Evolutionary conservation across 805 yeast genomes (phyloP), one percentile per base, ranked within the genome.

Genomic region (Wickerhamiella nectarea): DNA sequence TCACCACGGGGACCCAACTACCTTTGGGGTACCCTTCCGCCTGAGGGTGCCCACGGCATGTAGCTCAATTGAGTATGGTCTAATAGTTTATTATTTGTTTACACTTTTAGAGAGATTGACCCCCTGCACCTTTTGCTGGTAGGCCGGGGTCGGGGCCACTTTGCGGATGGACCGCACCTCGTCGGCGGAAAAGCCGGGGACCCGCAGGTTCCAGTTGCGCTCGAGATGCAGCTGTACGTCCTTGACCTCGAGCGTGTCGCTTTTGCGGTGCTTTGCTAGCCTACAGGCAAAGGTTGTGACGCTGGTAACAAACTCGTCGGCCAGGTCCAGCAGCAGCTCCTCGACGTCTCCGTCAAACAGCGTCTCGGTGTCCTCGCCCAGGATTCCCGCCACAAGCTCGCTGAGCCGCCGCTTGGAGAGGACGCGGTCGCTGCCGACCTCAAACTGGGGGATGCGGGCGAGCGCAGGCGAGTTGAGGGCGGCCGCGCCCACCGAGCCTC

Each of bases 271-370:
- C 59, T 91, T 91, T 18, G 99, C 97, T 51, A 91, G 68, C 44
- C 93, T 74, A 58, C 97, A 89, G 0, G 97, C 95, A 66, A 91
- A 91, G 2, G 85, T 70, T 0, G 96, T 86, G 2, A 93, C 95
- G 38, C 83, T 78, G 6, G 81, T 74, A 12, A 91, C 91, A 57
- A 91, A 91, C 57, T 91, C 97, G 61, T 91, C 99, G 0, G 98
- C 96, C 38, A 91, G 65, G 60, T 91, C 98, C 36, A 91, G 67
- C 28, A 91, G 64, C 33, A 91, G 65, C 53, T 89, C 97, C 60
- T 87, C 95, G 48, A 87, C 71, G 61, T 91, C 96, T 21, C 96
- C 97, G 60, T 89, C 98, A 46, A 91, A 81, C 4, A 72, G 71
- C 5, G 94, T 78, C 54, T 86, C 94, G 14, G 89, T 81, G 57